Base-by-base conservation (phyloP, 2,329 filamentous ascomycete species). In the Colletotrichum chlorophyti region DNA sequence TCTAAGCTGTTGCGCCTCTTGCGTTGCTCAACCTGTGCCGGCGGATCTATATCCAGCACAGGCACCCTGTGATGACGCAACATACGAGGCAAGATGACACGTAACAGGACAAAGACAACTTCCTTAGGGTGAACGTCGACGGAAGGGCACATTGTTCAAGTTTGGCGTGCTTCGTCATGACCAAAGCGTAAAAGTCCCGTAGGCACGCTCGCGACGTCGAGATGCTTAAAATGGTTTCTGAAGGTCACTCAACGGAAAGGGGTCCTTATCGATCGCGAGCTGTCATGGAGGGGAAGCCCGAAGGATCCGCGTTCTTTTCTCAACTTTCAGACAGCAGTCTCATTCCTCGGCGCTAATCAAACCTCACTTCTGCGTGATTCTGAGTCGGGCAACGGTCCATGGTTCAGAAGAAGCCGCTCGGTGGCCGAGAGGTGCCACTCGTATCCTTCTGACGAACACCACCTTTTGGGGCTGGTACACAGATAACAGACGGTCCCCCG, bases 371-470 rank as follows among this genome's bases (percentile, higher is more conserved):
- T 35, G 21, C 49, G 38, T 53, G 38, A 53, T 27, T 29, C 29
- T 45, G 49, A 53, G 27, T 43, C 49, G 40, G 49, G 32, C 49
- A 31, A 37, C 40, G 31, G n/a, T 53, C 49, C 45, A 40, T 53
- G 49, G 49, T 40, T 53, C 49, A 53, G 49, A 53, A n/a, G n/a
- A n/a, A n/a, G n/a, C n/a, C 49, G 31, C 14, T 45, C 40, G 49
- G 12, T 23, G 15, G 15, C 40, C 49, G 23, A 24, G 15, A 31
- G 11, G 29, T 23, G 23, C 19, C 27, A n/a, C n/a, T n/a, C n/a
- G n/a, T n/a, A n/a, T n/a, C n/a, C n/a, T n/a, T n/a, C n/a, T n/a
- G n/a, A n/a, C n/a, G n/a, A n/a, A n/a, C n/a, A n/a, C n/a, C n/a
- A n/a, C n/a, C n/a, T n/a, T n/a, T n/a, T n/a, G n/a, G n/a, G n/a